Evolutionary conservation across 2,329 filamentous ascomycete genomes (phyloP), one percentile per base, ranked within the genome.

Genomic region (Exophiala sp.): DNA sequence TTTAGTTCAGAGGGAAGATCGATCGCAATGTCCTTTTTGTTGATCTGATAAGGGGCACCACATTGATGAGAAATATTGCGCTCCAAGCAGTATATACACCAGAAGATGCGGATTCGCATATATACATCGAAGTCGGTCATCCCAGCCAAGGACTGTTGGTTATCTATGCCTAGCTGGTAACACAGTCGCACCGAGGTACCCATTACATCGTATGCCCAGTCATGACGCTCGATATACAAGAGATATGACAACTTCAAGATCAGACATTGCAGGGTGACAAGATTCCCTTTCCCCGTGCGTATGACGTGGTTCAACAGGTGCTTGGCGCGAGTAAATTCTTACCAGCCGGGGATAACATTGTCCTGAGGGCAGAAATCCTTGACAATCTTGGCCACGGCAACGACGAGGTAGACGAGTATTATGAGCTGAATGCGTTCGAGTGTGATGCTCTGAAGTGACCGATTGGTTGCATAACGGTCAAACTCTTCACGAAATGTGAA

Each of bases 121-220:
- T 12, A 6, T n/a, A 16, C n/a, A n/a, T 12, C n/a, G 20, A 40
- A 40, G 20, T 40, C 38, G 5, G n/a, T 12, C n/a, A 14, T 16
- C 5, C 12, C 12, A 7, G n/a, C n/a, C 38, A 12, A 40, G 7
- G 38, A 40, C n/a, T 40, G n/a, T n/a, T 71, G 69, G 60, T 77
- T 74, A 48, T 74, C 77, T 47, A 77, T 71, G 0, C 68, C 65
- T 38, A 71, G 64, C 8, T 69, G 66, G 32, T 72, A 40, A 5
- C 5, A 40, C 38, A 40, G 12, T 12, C 38, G 38, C 5, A 40
- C 38, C 7, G 38, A 12, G n/a, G 38, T 16, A 16, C 38, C 20
- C 38, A 40, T 40, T 5, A 16, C n/a, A 12, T 40, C 38, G 7
- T 12, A 12, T 5, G 38, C 38, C 5, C n/a, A 12, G 20, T 40